These are phyloP conservation scores for Striga asiatica DNA, from an alignment of 257 asterid species.

Conservation along the genomic window DNA sequence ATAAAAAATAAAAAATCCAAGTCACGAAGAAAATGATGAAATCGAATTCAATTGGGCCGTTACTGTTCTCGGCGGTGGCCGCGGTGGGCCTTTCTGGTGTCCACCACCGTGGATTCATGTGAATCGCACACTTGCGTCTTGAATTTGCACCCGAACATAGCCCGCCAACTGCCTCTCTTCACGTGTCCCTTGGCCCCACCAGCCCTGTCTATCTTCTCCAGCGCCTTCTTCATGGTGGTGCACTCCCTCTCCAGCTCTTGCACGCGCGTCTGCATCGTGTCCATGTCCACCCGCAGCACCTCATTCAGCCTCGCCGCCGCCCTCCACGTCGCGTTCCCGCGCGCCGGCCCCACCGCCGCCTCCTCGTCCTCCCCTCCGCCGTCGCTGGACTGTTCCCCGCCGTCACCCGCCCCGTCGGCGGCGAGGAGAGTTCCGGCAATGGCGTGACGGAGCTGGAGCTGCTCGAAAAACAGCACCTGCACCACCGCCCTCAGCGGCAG, in stretches of 20 bases:
- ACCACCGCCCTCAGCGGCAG: slow-evolving; percentile 91
- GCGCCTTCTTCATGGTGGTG: slow-evolving; percentile 63
- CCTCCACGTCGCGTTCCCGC: slow-evolving; percentile 43
- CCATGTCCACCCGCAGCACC: slow-evolving; percentile 74
- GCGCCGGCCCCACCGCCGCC: slow-evolving; percentile 18
- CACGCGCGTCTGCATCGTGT: slow-evolving; percentile 75
- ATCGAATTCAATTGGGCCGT: neutral
- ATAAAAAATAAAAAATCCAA: neutral
- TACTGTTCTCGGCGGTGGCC: slow-evolving; percentile 30
- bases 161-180: slow-evolving; percentile 52
- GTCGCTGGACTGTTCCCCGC: slow-evolving; percentile 12
- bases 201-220: slow-evolving; percentile 58
- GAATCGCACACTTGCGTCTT: slow-evolving; percentile 94
- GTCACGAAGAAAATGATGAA: slow-evolving; percentile 4
- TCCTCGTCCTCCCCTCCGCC: slow-evolving; percentile 19
- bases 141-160: slow-evolving; percentile 76
- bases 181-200: slow-evolving; percentile 26
- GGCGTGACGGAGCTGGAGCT: slow-evolving; percentile 96
- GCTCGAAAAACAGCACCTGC: slow-evolving; percentile 92
- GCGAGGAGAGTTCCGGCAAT: slow-evolving; percentile 64
- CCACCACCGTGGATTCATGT: slow-evolving; percentile 57
- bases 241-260: slow-evolving; percentile 83
- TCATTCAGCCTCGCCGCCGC: slow-evolving; percentile 80
- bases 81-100: slow-evolving; percentile 51
- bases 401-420: slow-evolving; percentile 29